Percentiles rank a stretch among this genome's conserved stretches.
Evolutionary conservation across 257 asterid genomes (phyloP).

Genomic region (Nicotiana paniculata): DNA sequence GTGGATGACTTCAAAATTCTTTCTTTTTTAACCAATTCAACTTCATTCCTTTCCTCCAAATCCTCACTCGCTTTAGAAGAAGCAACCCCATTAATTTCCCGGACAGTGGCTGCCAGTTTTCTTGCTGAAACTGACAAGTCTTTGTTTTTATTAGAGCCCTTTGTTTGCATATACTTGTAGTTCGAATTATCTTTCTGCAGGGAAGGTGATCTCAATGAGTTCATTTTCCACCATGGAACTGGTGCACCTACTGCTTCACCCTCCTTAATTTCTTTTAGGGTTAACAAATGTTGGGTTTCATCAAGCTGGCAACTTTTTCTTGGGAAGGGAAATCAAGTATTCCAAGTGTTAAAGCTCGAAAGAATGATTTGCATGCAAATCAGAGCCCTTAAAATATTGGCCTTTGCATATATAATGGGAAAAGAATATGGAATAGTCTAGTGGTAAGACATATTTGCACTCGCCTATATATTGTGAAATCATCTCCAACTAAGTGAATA

Average conservation of each 20-base stretch:
- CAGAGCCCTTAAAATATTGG: slow-evolving; percentile 35
- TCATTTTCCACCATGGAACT: slow-evolving; percentile 71
- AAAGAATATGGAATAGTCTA: neutral
- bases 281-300: no score
- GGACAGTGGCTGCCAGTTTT: slow-evolving; percentile 60
- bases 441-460: slow-evolving; percentile 33
- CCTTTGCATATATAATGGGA: slow-evolving; percentile 3
- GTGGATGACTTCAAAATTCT: slow-evolving; percentile 34
- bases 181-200: slow-evolving; percentile 29
- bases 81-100: slow-evolving; percentile 65
- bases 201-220: slow-evolving; percentile 47
- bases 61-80: slow-evolving; percentile 30
- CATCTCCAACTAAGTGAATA: slow-evolving; percentile 8
- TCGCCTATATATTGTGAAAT: slow-evolving; percentile 26
- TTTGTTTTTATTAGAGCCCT: slow-evolving; percentile 34
- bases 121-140: slow-evolving; percentile 64
- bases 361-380: slow-evolving; percentile 55
- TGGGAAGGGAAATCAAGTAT: slow-evolving; percentile 13
- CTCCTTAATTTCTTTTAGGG: slow-evolving; percentile 43
- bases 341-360: neutral
- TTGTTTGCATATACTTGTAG: slow-evolving; percentile 23
- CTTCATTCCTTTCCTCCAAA: slow-evolving; percentile 34
- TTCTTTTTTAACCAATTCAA: slow-evolving; percentile 23
- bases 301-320: neutral
- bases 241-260: slow-evolving; percentile 33